Conservation (phyloP, 805 yeast species). For the Candida boleticola region DNA sequence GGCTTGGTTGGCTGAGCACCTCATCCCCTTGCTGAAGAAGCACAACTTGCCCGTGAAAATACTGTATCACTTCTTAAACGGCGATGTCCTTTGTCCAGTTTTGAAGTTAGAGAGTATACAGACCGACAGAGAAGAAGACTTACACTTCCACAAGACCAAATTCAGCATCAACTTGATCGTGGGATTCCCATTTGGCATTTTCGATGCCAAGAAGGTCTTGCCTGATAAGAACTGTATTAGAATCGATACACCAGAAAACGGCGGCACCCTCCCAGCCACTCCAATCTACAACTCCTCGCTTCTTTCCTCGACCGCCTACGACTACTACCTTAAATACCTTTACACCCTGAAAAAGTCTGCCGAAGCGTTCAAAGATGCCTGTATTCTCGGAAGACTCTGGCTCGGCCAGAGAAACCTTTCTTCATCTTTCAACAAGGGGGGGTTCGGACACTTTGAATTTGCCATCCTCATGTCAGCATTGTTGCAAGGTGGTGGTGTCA, state of each 20-base stretch:
- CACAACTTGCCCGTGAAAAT: conserved; percentile 60
- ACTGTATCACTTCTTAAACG: conserved; percentile 67
- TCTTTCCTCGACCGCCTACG: conserved; percentile 64
- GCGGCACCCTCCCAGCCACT: conserved; percentile 59
- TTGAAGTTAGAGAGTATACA: conserved; percentile 58
- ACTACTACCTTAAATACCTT: conserved; percentile 68
- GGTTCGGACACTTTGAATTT: conserved; percentile 93
- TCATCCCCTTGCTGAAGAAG: conserved; percentile 52
- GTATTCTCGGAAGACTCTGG: conserved; percentile 87
- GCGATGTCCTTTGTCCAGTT: conserved; percentile 74
- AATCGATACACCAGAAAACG: conserved; percentile 40
- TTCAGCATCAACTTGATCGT: conserved; percentile 70
- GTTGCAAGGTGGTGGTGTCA: conserved; percentile 76
- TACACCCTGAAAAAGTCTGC: conserved; percentile 74
- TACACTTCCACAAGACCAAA: conserved; percentile 60
- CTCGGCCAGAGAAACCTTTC: conserved; percentile 80
- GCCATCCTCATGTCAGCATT: conserved; percentile 77
- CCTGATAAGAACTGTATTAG: conserved; percentile 84
- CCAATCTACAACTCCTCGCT: conserved; percentile 85
- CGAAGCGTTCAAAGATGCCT: conserved; percentile 83
- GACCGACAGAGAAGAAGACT: conserved; percentile 49
- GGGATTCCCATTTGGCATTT: conserved; percentile 68
- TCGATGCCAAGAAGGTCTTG: conserved; percentile 71
- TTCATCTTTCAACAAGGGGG: conserved; percentile 62
- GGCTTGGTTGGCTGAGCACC: conserved; percentile 70